These are phyloP conservation scores for Tilletia setariae DNA, from an alignment of 1,284 basidiomycete species.

Conservation along the genomic window DNA sequence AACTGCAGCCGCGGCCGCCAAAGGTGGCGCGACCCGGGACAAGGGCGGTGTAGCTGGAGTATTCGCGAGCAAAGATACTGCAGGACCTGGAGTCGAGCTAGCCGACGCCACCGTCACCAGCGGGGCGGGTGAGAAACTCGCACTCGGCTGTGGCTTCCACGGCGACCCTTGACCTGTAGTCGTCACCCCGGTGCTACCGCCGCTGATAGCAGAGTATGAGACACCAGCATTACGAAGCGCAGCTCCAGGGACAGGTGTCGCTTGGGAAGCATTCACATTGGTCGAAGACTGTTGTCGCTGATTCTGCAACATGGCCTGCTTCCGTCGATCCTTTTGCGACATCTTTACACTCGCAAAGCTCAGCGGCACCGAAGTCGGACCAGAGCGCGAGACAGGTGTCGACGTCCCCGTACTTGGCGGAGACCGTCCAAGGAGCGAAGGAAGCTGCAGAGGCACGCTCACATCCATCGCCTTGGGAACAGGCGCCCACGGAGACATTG, in stretches of 20 bases:
- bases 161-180: constrained; percentile 1
- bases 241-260: background rate
- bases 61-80: constrained; percentile 29
- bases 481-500: background rate
- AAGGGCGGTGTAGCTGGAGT: constrained; percentile 32
- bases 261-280: background rate
- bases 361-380: constrained; percentile 28
- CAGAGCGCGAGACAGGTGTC: constrained; percentile 24
- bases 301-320: constrained; percentile 32
- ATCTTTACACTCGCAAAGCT: constrained; percentile 33
- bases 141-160: constrained; percentile 15
- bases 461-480: background rate
- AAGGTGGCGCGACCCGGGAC: background rate
- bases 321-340: constrained; percentile 50
- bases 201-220: constrained; percentile 19
- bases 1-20: too few species aligned
- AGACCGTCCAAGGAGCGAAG: background rate
- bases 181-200: constrained; percentile 16
- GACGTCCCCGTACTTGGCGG: constrained; percentile 23
- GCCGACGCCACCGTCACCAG: background rate
- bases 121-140: constrained; percentile 16
- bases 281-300: constrained; percentile 19
- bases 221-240: constrained; percentile 22
- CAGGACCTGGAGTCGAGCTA: too few species aligned
- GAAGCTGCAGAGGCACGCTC: background rate